phyloP scores from a whole-genome alignment of 306 rosid genomes.

The Prunus campanulata region DNA sequence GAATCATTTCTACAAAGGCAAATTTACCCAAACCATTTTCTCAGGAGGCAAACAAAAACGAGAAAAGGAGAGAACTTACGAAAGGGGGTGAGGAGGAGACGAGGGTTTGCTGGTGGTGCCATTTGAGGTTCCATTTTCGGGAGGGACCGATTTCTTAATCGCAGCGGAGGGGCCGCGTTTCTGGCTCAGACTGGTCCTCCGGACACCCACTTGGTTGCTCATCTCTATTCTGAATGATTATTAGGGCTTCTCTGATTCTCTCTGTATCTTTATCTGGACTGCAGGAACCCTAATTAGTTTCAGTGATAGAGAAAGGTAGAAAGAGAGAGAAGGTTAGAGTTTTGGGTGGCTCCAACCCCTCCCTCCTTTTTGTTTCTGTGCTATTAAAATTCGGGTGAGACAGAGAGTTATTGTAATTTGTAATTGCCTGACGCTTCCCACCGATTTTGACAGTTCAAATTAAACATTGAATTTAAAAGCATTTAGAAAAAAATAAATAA shows the following conservation, averaged over 20 bases:
- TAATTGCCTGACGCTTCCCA: not conserved
- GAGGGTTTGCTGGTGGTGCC: slow-evolving; percentile 47
- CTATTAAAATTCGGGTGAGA: not conserved
- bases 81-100: slow-evolving; percentile 56
- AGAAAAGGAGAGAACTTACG: slow-evolving; percentile 30
- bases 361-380: not conserved
- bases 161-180: slow-evolving; percentile 54
- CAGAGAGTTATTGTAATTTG: not conserved
- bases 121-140: slow-evolving; percentile 44
- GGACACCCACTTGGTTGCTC: slow-evolving; percentile 54
- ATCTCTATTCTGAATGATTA: slow-evolving; percentile 29
- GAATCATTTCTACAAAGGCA: not conserved
- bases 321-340: not conserved
- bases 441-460: slow-evolving; percentile 8
- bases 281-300: not conserved
- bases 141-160: slow-evolving; percentile 35
- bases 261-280: not conserved
- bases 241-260: not conserved
- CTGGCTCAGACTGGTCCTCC: slow-evolving; percentile 47
- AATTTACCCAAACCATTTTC: not conserved
- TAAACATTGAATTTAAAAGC: not conserved
- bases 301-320: not conserved
- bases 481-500: too few relatives aligned
- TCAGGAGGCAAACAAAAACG: not conserved
- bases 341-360: slow-evolving; percentile 15